Base-by-base conservation (phyloP, 1,284 basidiomycete genomes). In the Dichomitus squalens region DNA sequence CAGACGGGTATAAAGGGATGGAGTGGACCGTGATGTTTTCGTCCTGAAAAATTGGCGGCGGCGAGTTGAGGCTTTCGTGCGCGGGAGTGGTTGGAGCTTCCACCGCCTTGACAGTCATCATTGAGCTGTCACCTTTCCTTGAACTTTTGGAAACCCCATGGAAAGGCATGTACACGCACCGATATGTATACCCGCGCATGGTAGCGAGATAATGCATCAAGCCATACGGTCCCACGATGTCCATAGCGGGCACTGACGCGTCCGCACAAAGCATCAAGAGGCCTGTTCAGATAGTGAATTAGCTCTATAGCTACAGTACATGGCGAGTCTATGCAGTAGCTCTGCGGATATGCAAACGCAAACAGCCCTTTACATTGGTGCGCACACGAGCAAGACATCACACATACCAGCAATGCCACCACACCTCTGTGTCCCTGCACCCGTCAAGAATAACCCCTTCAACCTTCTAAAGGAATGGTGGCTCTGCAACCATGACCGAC, bases 191-290 rank as follows among this genome's bases (percentile, higher is more conserved):
- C 33, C 75, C 71, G 7, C 90, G 80, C 81, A 86, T 86, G 1
- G 90, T 83, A 12, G 91, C 90, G 36, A 96, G 68, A 52, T 80
- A 81, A 67, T 95, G 91, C 20, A 79, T 71, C 20, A 90, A 72
- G 23, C 91, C 92, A 7, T 79, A 79, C 1, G 93, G 93, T 5
- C 93, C 95, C 33, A 85, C 75, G 20, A 96, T 68, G 27, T 83
- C 74, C 34, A 96, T 56, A 39, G 79, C 75, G 25, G 75, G 72
- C 36, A 86, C 81, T 1, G 82, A 81, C 1, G 83, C 81, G 72
- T 96, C 94, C 5, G 92, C 90, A 59, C 91, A 77, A 1, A 86
- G 86, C 93, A 96, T 95, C 41, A 95, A 68, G 16, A 93, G 71
- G 2, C 93, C 93, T 90, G 51, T 27, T n/a, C n/a, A 25, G 25